These are phyloP conservation scores for Neoboletus subvelutipes DNA, from an alignment of 768 basidiomycete genomes.

Conservation along the genomic window DNA sequence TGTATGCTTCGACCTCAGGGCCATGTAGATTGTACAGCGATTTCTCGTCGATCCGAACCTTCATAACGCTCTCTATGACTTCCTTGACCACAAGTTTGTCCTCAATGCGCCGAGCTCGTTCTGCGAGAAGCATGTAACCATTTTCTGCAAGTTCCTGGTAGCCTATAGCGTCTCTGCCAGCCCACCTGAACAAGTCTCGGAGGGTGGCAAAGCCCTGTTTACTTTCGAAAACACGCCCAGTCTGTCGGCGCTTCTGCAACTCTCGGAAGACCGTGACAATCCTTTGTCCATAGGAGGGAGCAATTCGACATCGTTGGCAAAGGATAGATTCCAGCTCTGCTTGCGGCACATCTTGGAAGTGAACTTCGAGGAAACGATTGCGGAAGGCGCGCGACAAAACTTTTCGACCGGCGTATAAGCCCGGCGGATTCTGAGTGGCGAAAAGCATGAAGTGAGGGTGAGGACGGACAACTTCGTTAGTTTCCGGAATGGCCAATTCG, in stretches of 20 bases:
- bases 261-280: slow-evolving; percentile 93
- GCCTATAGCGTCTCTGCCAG: slow-evolving; percentile 81
- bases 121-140: slow-evolving; percentile 96
- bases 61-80: slow-evolving; percentile 87
- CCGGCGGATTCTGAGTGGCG: slow-evolving; percentile 97
- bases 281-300: slow-evolving; percentile 87
- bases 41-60: slow-evolving; percentile 75
- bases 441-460: slow-evolving; percentile 98
- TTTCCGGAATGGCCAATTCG: slow-evolving; percentile 93
- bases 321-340: slow-evolving; percentile 90
- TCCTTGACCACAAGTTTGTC: slow-evolving; percentile 90
- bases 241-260: slow-evolving; percentile 88
- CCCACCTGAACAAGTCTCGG: slow-evolving; percentile 97
- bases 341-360: slow-evolving; percentile 96
- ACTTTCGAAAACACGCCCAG: slow-evolving; percentile 92
- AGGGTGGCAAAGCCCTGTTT: slow-evolving; percentile 96
- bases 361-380: slow-evolving; percentile 95
- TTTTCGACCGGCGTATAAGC: slow-evolving; percentile 93
- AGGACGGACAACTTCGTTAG: slow-evolving; percentile 89
- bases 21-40: slow-evolving; percentile 62
- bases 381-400: slow-evolving; percentile 93
- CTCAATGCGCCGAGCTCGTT: slow-evolving; percentile 79
- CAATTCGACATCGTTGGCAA: slow-evolving; percentile 88
- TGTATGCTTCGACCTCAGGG: slow-evolving; percentile 44
- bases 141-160: slow-evolving; percentile 94